Conservation (phyloP, 768 basidiomycete species). For the Boletus fagicola region DNA sequence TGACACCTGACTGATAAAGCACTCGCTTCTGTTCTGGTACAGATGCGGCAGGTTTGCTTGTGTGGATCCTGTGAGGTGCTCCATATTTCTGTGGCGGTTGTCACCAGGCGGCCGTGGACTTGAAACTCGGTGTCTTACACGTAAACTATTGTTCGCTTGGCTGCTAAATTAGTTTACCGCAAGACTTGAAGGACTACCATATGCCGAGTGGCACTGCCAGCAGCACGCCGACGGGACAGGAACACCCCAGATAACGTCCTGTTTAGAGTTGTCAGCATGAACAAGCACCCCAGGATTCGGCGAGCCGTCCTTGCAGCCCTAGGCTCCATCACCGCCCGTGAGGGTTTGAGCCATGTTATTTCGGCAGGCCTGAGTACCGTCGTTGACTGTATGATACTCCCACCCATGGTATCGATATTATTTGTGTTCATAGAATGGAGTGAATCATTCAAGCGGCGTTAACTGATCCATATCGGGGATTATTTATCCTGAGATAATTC, state of each 20-base stretch:
- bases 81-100: slow-evolving; percentile 3
- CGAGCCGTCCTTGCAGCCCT: background rate
- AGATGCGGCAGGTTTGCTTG: background rate
- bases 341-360: background rate
- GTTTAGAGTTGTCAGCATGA: background rate
- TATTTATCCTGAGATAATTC: background rate
- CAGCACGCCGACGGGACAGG: background rate
- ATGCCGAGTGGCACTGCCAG: too few relatives aligned
- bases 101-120: background rate
- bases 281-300: background rate
- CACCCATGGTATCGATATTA: background rate
- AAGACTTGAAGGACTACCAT: background rate
- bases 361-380: background rate
- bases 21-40: background rate
- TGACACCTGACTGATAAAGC: background rate
- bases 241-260: background rate
- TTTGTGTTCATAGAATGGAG: background rate
- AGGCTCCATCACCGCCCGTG: background rate
- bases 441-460: slow-evolving; percentile 2
- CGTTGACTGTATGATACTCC: background rate
- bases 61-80: slow-evolving; percentile 6
- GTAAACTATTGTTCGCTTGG: slow-evolving; percentile 5
- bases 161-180: background rate
- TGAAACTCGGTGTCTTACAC: background rate
- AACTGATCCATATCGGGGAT: slow-evolving; percentile 7